A percentile compares a stretch with the other conserved stretches of the same genome.
Evolutionary conservation across 2,329 filamentous ascomycete species (phyloP).

Genomic region (Pseudogymnoascus sp.): DNA sequence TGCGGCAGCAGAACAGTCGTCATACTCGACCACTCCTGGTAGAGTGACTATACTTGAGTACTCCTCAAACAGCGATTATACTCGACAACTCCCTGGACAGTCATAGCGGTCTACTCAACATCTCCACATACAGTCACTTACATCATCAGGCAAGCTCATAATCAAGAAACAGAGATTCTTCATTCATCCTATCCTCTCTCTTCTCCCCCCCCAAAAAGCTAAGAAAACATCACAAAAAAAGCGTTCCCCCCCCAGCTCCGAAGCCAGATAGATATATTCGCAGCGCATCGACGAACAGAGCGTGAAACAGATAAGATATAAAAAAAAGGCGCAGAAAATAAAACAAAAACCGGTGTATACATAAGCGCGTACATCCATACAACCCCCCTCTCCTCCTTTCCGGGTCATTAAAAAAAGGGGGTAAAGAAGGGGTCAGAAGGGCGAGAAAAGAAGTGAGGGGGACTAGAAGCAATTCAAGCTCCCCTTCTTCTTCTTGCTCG

Average conservation of each 20-base stretch:
- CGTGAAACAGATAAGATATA: not conserved
- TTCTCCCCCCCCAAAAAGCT: not conserved
- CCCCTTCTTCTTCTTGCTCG: conserved; percentile 84
- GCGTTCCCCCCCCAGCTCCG: not conserved
- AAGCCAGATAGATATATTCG: conserved; percentile 9
- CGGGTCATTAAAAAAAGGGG: conserved; percentile 50
- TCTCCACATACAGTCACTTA: not conserved
- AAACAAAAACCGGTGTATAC: not conserved
- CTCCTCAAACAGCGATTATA: too few relatives aligned
- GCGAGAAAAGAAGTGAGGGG: not conserved
- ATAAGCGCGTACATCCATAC: conserved; percentile 5
- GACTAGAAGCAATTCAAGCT: conserved; percentile 80
- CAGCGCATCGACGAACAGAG: conserved; percentile 12
- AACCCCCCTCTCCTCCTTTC: not conserved
- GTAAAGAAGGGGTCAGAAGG: not conserved
- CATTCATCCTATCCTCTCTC: not conserved
- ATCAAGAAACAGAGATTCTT: conserved; percentile 1
- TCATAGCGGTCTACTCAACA: not conserved
- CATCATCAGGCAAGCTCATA: not conserved
- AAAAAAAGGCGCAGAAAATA: not conserved
- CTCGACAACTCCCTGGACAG: too few relatives aligned
- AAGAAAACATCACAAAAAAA: not conserved
- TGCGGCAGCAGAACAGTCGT: too few relatives aligned
- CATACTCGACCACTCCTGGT: too few relatives aligned
- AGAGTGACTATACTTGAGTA: too few relatives aligned